A percentile compares a stretch with the other conserved stretches of the same genome.
Conservation (phyloP, 192 early-diverging fungal species). For the Podochytrium sp. region DNA sequence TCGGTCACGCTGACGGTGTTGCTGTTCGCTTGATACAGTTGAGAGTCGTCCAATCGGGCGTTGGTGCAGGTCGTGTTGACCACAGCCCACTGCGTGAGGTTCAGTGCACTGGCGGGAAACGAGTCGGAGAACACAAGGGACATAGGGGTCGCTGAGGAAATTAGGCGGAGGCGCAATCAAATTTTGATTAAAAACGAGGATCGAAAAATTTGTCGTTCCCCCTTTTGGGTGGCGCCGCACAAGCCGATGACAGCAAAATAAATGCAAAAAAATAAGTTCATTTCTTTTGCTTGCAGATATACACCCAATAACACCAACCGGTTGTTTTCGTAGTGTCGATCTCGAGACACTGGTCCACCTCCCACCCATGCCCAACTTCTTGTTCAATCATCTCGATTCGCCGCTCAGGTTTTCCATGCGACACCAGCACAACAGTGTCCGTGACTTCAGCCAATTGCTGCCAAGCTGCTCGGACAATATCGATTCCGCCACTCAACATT, state of each 20-base stretch:
- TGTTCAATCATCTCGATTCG: constrained; percentile 27
- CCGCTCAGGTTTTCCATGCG: constrained; percentile 21
- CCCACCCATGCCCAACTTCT: constrained; percentile 17
- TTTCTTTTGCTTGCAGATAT: not conserved
- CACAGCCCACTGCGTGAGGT: not conserved
- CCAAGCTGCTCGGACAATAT: constrained; percentile 13
- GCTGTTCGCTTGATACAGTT: not conserved
- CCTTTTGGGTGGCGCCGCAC: no score
- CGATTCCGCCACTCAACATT: constrained; percentile 20
- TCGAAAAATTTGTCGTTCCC: no score
- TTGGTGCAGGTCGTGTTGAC: not conserved
- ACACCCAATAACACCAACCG: constrained; percentile 1
- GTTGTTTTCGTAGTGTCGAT: constrained; percentile 2
- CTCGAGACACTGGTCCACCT: constrained; percentile 26
- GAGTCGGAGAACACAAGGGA: no score
- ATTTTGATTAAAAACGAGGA: no score
- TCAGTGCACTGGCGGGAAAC: no score
- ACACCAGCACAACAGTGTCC: constrained; percentile 22
- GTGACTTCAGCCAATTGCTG: constrained; percentile 3
- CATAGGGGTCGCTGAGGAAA: no score
- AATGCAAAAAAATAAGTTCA: no score
- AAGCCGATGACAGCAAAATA: no score
- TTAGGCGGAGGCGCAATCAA: no score
- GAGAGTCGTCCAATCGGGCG: not conserved
- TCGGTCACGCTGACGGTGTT: not conserved